A percentile compares a stretch with the other conserved stretches of the same genome.
These are phyloP conservation scores for Persicaria tinctoria DNA, from an alignment of 148 eudicot species.

Conservation along the genomic window DNA sequence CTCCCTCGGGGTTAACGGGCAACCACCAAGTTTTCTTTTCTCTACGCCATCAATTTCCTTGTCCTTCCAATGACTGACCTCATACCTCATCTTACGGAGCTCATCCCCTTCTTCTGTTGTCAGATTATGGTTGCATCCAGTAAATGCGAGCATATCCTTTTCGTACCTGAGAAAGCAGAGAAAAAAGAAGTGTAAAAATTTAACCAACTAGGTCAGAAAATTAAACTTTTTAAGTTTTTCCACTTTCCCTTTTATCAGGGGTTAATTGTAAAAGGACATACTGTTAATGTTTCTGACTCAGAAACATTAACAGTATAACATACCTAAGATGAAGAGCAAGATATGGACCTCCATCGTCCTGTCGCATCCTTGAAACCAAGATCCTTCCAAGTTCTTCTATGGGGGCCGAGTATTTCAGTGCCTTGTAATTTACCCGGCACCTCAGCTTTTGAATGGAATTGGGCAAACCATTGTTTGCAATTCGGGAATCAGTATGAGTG, in stretches of 20 bases:
- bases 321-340: constrained; percentile 94
- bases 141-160: constrained; percentile 99
- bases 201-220: not conserved
- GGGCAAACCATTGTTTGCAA: constrained; percentile 79
- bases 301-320: not conserved
- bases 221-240: no score
- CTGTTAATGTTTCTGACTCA: no score
- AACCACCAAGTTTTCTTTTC: constrained; percentile 78
- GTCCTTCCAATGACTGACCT: constrained; percentile 95
- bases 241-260: not conserved
- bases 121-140: constrained; percentile 90
- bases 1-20: constrained; percentile 92
- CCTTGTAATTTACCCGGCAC: constrained; percentile 85
- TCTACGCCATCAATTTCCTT: constrained; percentile 89
- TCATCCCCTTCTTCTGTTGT: constrained; percentile 79
- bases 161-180: constrained; percentile 51
- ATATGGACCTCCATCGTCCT: constrained; percentile 55
- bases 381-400: constrained; percentile 75
- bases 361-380: constrained; percentile 79
- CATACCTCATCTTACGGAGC: constrained; percentile 76
- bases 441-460: constrained; percentile 75
- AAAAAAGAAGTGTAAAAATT: not conserved
- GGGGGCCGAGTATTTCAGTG: constrained; percentile 78
- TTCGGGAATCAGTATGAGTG: constrained; percentile 90
- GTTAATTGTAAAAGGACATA: not conserved